Evolutionary conservation across 768 basidiomycete species (phyloP).

Genomic region (Serendipita sp.): DNA sequence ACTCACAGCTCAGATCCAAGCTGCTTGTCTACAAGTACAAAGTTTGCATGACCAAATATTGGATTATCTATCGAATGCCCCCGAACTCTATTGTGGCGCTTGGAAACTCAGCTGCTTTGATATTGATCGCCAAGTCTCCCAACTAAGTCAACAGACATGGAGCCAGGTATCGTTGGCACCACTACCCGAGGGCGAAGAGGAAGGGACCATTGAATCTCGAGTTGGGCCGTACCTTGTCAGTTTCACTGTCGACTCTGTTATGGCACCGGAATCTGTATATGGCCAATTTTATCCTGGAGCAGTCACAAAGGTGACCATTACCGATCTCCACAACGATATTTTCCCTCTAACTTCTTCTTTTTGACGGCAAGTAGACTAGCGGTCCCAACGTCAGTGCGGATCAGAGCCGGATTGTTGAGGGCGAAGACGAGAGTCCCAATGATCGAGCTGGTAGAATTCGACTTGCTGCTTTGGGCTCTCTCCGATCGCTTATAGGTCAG

Average conservation of each 20-base stretch:
- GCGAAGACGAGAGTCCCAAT: constrained; percentile 48
- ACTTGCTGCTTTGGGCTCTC: constrained; percentile 47
- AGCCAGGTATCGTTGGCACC: constrained; percentile 16
- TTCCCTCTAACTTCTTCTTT: too few relatives aligned
- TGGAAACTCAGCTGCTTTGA: constrained; percentile 65
- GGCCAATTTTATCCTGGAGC: background rate
- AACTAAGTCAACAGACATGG: constrained; percentile 40
- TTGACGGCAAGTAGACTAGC: too few relatives aligned
- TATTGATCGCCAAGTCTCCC: constrained; percentile 44
- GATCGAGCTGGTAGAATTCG: constrained; percentile 57
- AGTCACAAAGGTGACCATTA: background rate
- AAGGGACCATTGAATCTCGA: background rate
- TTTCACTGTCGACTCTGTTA: background rate
- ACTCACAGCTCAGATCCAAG: constrained; percentile 44
- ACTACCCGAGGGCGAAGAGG: background rate
- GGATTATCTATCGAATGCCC: constrained; percentile 29
- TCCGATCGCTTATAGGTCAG: constrained; percentile 49
- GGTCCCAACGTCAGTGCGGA: background rate
- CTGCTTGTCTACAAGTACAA: constrained; percentile 43
- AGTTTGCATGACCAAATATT: constrained; percentile 32
- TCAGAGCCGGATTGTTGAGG: constrained; percentile 21
- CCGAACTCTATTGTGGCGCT: constrained; percentile 37
- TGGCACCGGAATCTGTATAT: background rate
- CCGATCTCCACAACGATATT: too few relatives aligned
- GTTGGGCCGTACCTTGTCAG: background rate